These are phyloP conservation scores for Cytospora chrysosperma DNA, from an alignment of 2,329 filamentous ascomycete species.

Conservation along the genomic window DNA sequence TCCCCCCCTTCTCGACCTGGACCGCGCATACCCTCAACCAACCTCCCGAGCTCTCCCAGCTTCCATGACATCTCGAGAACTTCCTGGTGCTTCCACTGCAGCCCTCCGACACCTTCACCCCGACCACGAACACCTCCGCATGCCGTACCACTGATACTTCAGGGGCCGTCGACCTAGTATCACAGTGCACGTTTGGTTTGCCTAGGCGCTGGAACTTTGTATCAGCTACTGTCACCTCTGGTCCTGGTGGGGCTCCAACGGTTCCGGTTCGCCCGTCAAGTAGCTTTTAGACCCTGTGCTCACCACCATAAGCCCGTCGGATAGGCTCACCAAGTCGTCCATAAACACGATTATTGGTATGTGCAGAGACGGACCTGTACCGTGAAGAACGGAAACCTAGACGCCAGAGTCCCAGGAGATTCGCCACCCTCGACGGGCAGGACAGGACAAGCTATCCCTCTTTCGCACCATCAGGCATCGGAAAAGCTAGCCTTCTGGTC, in stretches of 20 bases:
- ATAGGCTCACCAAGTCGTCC: conserved; percentile 1
- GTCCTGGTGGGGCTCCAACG: conserved; percentile 2
- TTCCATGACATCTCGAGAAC: conserved; percentile 20
- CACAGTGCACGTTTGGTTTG: conserved; percentile 53
- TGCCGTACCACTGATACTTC: conserved; percentile 48
- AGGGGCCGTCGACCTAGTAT: conserved; percentile 48
- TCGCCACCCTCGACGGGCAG: conserved; percentile 11
- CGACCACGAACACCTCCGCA: conserved; percentile 47
- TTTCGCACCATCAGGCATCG: neutral
- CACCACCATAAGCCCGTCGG: conserved; percentile 6
- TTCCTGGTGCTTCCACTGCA: conserved; percentile 39
- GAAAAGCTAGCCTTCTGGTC: neutral
- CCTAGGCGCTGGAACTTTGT: conserved; percentile 36
- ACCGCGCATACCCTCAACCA: conserved; percentile 3
- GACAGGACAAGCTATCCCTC: neutral
- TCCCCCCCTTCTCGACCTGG: conserved; percentile 20
- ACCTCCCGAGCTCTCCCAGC: conserved; percentile 11
- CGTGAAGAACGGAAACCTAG: neutral
- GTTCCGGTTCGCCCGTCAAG: conserved; percentile 11
- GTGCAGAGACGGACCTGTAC: conserved; percentile 10
- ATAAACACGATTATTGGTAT: conserved; percentile 5
- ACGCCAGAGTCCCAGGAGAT: neutral
- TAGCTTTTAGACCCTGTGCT: conserved; percentile 5
- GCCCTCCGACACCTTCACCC: conserved; percentile 44
- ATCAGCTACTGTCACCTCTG: conserved; percentile 33